Evolutionary conservation across 352 stramenopile genomes (phyloP).

Genomic region (Globisporangium radiosum): DNA sequence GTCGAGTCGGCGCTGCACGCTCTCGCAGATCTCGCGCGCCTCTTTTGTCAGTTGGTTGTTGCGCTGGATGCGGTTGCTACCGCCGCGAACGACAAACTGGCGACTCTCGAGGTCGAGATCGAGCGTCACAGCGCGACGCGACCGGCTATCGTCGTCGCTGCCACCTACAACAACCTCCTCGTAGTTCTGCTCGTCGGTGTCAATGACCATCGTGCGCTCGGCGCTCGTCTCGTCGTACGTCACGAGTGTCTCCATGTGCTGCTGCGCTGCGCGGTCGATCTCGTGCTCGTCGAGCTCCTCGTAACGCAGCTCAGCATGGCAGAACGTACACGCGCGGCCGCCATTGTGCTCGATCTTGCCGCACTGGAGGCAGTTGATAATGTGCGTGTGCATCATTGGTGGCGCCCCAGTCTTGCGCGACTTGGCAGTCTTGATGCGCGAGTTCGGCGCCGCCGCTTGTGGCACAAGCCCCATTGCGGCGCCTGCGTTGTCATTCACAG

Average conservation of each 20-base stretch:
- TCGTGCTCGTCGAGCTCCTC: conserved; percentile 29
- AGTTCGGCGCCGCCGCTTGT: conserved; percentile 30
- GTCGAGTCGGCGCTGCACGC: conserved; percentile 36
- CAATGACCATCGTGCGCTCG: conserved; percentile 36
- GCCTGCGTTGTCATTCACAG: neutral
- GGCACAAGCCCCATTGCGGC: conserved; percentile 24
- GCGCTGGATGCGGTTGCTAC: conserved; percentile 19
- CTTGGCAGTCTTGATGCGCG: conserved; percentile 40
- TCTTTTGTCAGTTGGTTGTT: conserved; percentile 55
- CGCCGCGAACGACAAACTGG: conserved; percentile 23
- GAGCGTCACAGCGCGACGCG: conserved; percentile 24
- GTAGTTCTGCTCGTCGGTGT: conserved; percentile 38
- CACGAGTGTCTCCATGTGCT: conserved; percentile 55
- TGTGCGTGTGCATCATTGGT: conserved; percentile 42
- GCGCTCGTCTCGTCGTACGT: conserved; percentile 35
- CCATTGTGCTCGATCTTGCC: conserved; percentile 63
- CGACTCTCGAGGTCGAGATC: conserved; percentile 42
- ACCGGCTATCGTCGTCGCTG: conserved; percentile 7
- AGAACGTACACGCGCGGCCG: conserved; percentile 46
- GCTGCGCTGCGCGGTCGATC: conserved; percentile 27
- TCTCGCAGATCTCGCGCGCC: conserved; percentile 42
- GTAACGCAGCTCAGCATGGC: conserved; percentile 49
- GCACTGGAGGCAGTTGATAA: conserved; percentile 72
- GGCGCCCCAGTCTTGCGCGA: conserved; percentile 27
- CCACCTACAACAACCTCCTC: conserved; percentile 14